Conservation (phyloP, 2,329 filamentous ascomycete genomes). For the Neonectria magnoliae region DNA sequence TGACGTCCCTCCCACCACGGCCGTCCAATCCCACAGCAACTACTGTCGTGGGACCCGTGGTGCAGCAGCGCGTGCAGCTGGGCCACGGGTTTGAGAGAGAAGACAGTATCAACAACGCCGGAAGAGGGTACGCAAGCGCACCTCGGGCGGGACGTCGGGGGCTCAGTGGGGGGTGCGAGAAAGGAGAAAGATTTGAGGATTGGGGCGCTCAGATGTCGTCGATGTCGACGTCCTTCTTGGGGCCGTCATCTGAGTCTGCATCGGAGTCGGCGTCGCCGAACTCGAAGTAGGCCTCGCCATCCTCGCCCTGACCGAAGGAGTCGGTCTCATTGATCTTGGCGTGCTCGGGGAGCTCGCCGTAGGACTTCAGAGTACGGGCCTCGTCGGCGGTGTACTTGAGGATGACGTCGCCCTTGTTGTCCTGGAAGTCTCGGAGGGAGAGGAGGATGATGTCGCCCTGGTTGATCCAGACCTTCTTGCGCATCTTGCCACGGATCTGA, state of each 20-base stretch:
- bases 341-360: constrained; percentile 95
- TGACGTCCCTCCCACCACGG: constrained; percentile 72
- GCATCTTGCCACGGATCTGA: constrained; percentile 84
- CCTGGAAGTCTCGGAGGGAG: constrained; percentile 90
- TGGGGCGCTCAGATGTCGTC: constrained; percentile 82
- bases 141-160: constrained; percentile 34
- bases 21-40: constrained; percentile 50
- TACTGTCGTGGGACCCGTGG: constrained; percentile 59
- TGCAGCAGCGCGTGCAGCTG: constrained; percentile 17
- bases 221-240: constrained; percentile 86
- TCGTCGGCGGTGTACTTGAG: constrained; percentile 97
- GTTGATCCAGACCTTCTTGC: constrained; percentile 99
- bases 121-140: constrained; percentile 3
- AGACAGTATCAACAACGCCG: constrained; percentile 64
- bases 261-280: constrained; percentile 91
- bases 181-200: constrained; percentile 16
- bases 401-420: constrained; percentile 96
- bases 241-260: constrained; percentile 63
- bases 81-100: constrained; percentile 66
- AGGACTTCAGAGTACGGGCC: constrained; percentile 93
- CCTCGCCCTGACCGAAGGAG: constrained; percentile 89
- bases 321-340: constrained; percentile 99
- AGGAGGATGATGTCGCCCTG: constrained; percentile 94
- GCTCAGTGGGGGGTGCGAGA: constrained; percentile 32
- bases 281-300: constrained; percentile 97